These are phyloP conservation scores for Calonectria honghensis DNA, from an alignment of 2,329 filamentous ascomycete species.

Conservation along the genomic window DNA sequence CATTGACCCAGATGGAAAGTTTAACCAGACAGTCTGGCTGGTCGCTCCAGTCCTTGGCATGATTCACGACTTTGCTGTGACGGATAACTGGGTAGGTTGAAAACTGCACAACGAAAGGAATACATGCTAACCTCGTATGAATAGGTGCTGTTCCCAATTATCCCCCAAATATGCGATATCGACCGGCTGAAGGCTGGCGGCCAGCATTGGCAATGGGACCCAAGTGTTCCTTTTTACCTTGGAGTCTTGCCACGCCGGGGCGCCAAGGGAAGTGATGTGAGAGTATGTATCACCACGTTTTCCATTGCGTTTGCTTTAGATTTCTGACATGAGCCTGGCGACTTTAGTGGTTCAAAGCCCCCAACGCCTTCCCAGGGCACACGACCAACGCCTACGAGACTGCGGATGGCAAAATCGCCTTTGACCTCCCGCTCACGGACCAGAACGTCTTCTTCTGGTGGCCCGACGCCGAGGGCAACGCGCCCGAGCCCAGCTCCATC, in stretches of 20 bases:
- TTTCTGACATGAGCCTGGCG: not conserved
- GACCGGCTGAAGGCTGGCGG: slow-evolving; percentile 23
- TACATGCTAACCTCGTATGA: not conserved
- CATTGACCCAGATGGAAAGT: slow-evolving; percentile 14
- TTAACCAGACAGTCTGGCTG: slow-evolving; percentile 19
- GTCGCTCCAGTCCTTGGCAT: slow-evolving; percentile 4
- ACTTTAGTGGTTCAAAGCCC: slow-evolving; percentile 31
- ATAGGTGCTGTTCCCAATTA: slow-evolving; percentile 18
- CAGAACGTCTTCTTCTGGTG: slow-evolving; percentile 37
- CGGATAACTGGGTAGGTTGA: slow-evolving; percentile 9
- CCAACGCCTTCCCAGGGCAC: slow-evolving; percentile 35
- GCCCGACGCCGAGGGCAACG: slow-evolving; percentile 1
- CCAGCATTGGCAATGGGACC: slow-evolving; percentile 27
- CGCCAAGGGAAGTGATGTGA: slow-evolving; percentile 12
- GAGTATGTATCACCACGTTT: not conserved
- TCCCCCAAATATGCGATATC: slow-evolving; percentile 7
- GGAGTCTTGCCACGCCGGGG: slow-evolving; percentile 15
- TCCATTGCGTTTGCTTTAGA: not conserved
- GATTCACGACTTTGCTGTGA: slow-evolving; percentile 24
- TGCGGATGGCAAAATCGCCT: slow-evolving; percentile 14
- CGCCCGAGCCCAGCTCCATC: not conserved
- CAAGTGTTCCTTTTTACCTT: not conserved
- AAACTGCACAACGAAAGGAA: not conserved
- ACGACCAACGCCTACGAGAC: slow-evolving; percentile 37
- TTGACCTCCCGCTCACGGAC: slow-evolving; percentile 31